Percentiles rank a stretch among this genome's conserved stretches.
phyloP scores from a whole-genome alignment of 352 stramenopile genomes.

The Plasmopara viticola region DNA sequence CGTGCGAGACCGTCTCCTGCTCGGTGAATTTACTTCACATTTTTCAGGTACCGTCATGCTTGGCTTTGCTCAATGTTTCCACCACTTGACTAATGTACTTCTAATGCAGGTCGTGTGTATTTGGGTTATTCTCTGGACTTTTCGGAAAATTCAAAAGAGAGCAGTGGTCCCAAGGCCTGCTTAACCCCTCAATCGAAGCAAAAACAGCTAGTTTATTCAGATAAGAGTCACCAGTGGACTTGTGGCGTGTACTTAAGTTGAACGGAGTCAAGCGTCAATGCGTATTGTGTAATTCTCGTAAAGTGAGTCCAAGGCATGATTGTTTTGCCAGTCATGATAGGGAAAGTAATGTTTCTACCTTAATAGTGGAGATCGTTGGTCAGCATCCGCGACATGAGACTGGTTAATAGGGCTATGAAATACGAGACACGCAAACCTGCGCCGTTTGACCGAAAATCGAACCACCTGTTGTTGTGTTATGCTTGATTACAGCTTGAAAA shows the following conservation, averaged over 20 bases:
- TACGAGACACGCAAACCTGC: too few relatives aligned
- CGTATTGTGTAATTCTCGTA: too few relatives aligned
- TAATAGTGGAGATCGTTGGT: too few relatives aligned
- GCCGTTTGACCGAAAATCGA: too few relatives aligned
- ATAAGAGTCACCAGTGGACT: constrained; percentile 15
- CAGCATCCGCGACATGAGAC: too few relatives aligned
- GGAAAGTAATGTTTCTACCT: too few relatives aligned
- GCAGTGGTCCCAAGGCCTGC: constrained; percentile 21
- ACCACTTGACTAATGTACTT: constrained; percentile 5
- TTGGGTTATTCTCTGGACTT: constrained; percentile 34
- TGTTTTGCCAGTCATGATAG: too few relatives aligned
- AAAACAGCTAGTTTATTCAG: constrained; percentile 12
- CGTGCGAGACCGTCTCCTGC: constrained; percentile 40
- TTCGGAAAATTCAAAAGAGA: constrained; percentile 36
- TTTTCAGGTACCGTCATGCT: constrained; percentile 28
- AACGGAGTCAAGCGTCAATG: too few relatives aligned
- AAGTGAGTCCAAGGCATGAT: too few relatives aligned
- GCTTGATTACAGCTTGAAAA: too few relatives aligned
- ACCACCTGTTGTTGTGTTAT: too few relatives aligned
- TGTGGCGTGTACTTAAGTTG: constrained; percentile 10
- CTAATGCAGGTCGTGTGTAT: constrained; percentile 27
- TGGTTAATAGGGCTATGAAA: too few relatives aligned
- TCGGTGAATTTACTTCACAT: constrained; percentile 40
- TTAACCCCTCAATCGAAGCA: not conserved
- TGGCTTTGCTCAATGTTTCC: not conserved